Conservation (phyloP, 305 asterid genomes). For the Fraxinus angustifolia region DNA sequence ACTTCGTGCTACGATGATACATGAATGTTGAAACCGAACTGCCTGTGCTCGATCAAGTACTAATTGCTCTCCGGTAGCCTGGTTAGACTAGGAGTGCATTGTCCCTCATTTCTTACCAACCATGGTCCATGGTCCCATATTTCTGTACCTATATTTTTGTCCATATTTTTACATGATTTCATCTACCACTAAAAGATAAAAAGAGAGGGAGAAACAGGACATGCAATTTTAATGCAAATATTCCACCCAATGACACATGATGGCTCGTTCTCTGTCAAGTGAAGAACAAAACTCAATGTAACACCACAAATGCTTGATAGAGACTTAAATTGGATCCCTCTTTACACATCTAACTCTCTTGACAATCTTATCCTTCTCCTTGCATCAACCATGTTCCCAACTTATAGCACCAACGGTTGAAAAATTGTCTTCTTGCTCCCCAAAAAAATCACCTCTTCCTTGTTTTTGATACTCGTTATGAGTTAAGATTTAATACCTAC, state of each 20-base stretch:
- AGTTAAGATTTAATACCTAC: neutral
- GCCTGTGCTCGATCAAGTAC: neutral
- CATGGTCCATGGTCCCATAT: neutral
- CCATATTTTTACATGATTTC: neutral
- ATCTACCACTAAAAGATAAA: neutral
- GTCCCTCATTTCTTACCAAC: neutral
- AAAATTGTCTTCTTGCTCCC: neutral
- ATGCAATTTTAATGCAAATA: constrained; percentile 6
- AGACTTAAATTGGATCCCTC: neutral
- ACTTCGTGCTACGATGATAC: neutral
- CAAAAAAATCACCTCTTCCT: neutral
- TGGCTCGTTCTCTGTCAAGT: constrained; percentile 5
- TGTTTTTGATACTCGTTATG: neutral
- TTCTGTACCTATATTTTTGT: neutral
- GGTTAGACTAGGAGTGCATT: neutral
- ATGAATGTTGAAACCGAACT: neutral
- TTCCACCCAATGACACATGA: constrained; percentile 9
- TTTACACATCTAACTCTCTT: neutral
- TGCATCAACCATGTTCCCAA: neutral
- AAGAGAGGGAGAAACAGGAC: neutral
- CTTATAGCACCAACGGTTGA: neutral
- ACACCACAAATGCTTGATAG: constrained; percentile 15
- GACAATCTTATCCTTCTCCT: neutral
- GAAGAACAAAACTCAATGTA: constrained; percentile 14
- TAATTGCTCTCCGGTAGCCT: neutral